Evolutionary conservation across 2,329 filamentous ascomycete genomes (phyloP).

Genomic region (Xylariaceae sp.): DNA sequence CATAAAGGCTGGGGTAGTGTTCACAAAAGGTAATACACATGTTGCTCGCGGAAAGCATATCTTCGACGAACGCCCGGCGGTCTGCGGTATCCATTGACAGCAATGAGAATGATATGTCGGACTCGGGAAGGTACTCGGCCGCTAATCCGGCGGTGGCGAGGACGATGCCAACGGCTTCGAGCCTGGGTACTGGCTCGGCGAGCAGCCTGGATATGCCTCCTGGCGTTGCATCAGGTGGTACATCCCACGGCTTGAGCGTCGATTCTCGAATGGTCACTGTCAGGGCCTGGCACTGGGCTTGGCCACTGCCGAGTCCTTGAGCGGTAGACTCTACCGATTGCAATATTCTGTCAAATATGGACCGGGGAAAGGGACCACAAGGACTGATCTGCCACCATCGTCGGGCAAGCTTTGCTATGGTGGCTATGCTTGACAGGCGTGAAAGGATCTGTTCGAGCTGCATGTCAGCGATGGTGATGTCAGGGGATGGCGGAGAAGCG

Average conservation of each 20-base stretch:
- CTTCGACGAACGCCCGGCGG: background rate
- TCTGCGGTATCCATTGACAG: background rate
- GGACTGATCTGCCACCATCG: background rate
- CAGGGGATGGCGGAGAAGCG: no score
- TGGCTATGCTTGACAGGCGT: background rate
- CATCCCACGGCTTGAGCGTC: background rate
- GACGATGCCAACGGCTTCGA: background rate
- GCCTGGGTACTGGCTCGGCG: background rate
- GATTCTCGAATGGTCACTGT: background rate
- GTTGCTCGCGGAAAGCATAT: background rate
- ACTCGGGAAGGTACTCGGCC: background rate
- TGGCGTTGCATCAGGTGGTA: background rate
- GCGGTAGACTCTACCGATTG: background rate
- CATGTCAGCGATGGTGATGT: background rate
- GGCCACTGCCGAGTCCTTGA: background rate
- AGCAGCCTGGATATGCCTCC: background rate
- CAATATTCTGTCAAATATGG: background rate
- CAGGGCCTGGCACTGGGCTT: no score
- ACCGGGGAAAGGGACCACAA: background rate
- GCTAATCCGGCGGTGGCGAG: background rate
- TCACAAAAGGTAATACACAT: background rate
- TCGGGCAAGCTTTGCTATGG: background rate
- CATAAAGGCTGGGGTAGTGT: background rate
- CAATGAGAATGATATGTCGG: background rate
- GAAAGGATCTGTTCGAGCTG: slow-evolving; percentile 1